Evolutionary conservation across 2,329 filamentous ascomycete species (phyloP).

Genomic region (Aspergillus sp.): DNA sequence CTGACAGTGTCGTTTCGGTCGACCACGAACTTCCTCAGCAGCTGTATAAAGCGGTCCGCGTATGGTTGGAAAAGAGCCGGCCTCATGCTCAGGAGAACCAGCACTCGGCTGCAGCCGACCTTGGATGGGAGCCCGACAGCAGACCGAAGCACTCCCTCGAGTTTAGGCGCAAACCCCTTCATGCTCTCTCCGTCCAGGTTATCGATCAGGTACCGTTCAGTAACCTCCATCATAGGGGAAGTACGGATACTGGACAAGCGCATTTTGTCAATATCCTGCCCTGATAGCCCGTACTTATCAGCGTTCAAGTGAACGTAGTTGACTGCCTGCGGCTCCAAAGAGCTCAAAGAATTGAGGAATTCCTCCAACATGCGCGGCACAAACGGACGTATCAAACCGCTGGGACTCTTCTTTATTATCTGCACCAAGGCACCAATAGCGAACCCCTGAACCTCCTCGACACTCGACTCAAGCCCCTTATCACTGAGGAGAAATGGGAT

Average conservation of each 20-base stretch:
- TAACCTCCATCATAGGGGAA: slow-evolving; percentile 85
- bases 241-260: slow-evolving; percentile 70
- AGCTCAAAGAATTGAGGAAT: slow-evolving; percentile 72
- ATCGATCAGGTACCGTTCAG: slow-evolving; percentile 72
- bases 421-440: slow-evolving; percentile 75
- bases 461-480: slow-evolving; percentile 79
- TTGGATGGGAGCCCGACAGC: slow-evolving; percentile 90
- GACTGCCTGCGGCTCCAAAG: slow-evolving; percentile 76
- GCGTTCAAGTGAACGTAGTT: slow-evolving; percentile 91
- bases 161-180: slow-evolving; percentile 57
- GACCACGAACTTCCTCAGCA: slow-evolving; percentile 71
- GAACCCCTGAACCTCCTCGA: slow-evolving; percentile 78
- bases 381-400: slow-evolving; percentile 67
- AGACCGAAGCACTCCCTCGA: slow-evolving; percentile 72
- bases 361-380: slow-evolving; percentile 73
- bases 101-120: slow-evolving; percentile 75
- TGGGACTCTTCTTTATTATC: slow-evolving; percentile 75
- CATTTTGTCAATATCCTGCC: slow-evolving; percentile 82
- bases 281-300: slow-evolving; percentile 70
- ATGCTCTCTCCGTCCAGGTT: slow-evolving; percentile 72
- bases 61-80: slow-evolving; percentile 65
- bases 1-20: slow-evolving; percentile 93
- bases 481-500: slow-evolving; percentile 84
- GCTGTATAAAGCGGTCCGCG: slow-evolving; percentile 63
- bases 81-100: slow-evolving; percentile 75